Base-by-base conservation (phyloP, 495 filamentous ascomycete genomes). In the Emericellopsis terricola region DNA sequence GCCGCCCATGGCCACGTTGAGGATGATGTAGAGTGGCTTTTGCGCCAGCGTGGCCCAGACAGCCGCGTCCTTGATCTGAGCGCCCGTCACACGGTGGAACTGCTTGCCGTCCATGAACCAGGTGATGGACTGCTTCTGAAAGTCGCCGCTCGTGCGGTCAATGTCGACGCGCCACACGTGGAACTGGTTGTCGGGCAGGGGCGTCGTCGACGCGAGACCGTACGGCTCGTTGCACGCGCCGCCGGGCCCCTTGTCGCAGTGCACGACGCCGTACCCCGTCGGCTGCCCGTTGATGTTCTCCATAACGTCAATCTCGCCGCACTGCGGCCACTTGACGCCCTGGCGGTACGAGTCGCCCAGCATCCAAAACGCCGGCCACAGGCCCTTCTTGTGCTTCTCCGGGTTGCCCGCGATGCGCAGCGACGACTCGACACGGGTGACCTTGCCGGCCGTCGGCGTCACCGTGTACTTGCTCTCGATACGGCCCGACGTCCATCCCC, bases 341-440 rank as follows among this genome's bases (percentile, higher is more conserved):
- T 49, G 33, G 4, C 59, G 51, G 21, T 64, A 42, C 7, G 45
- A 41, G 33, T 59, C 35, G 2, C 64, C 64, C n/a, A 69, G 49
- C 19, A 63, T 36, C 64, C 63, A 69, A 45, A 67, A 69, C 0
- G 63, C 64, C 1, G 64, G 64, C 64, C 64, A 69, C 42, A 67
- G 55, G 5, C 64, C 64, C 40, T 58, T 50, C 44, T 65, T 59
- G 13, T 49, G 44, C 10, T 27, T 27, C 19, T 38, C 30, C 8
- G 40, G 10, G 41, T 55, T 56, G 30, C 38, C 41, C 20, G 62
- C 64, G 36, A 68, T 56, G n/a, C 57, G 52, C 19, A 67, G 47
- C 18, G 38, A 33, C 10, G 57, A 51, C 51, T 67, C 56, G 10
- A 53, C 53, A 26, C 61, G 44, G 8, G 62, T 58, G 18, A 38